Percentiles rank a stretch among this genome's conserved stretches.
These are phyloP conservation scores for Myrica gale DNA, from an alignment of 306 rosid species.

Conservation along the genomic window DNA sequence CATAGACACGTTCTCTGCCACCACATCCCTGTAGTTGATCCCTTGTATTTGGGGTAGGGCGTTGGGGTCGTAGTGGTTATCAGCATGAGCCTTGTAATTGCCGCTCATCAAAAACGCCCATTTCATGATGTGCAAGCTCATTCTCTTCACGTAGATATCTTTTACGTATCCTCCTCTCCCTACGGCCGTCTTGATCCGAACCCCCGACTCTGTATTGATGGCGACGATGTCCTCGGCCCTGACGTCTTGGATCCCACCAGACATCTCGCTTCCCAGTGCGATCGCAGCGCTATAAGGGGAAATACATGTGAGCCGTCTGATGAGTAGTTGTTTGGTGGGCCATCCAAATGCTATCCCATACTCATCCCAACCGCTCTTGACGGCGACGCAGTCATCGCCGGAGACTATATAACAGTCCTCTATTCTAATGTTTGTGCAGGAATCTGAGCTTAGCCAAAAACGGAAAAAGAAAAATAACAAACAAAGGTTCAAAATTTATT, in stretches of 20 bases:
- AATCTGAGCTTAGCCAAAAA: slow-evolving; percentile 35
- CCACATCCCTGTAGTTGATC: slow-evolving; percentile 59
- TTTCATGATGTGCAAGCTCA: slow-evolving; percentile 74
- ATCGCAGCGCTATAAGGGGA: slow-evolving; percentile 75
- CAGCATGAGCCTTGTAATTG: slow-evolving; percentile 72
- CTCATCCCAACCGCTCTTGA: slow-evolving; percentile 86
- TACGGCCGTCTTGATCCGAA: slow-evolving; percentile 69
- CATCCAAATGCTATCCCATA: slow-evolving; percentile 67
- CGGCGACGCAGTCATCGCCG: slow-evolving; percentile 79
- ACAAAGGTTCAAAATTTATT: background rate
- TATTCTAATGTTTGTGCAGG: slow-evolving; percentile 65
- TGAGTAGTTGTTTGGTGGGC: slow-evolving; percentile 66
- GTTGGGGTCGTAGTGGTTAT: slow-evolving; percentile 51
- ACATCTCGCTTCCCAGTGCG: slow-evolving; percentile 83
- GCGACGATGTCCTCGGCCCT: slow-evolving; percentile 71
- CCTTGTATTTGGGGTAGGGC: slow-evolving; percentile 58
- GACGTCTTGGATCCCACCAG: slow-evolving; percentile 73
- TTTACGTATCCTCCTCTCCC: slow-evolving; percentile 80
- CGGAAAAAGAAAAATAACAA: background rate
- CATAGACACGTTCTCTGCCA: slow-evolving; percentile 62
- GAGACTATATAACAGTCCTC: slow-evolving; percentile 85
- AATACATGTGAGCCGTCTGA: slow-evolving; percentile 67
- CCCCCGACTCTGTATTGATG: slow-evolving; percentile 56
- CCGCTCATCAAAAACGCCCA: slow-evolving; percentile 83
- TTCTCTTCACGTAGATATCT: slow-evolving; percentile 57